Evolutionary conservation across 306 rosid species (phyloP).

Genomic region (Sicyos edulis): DNA sequence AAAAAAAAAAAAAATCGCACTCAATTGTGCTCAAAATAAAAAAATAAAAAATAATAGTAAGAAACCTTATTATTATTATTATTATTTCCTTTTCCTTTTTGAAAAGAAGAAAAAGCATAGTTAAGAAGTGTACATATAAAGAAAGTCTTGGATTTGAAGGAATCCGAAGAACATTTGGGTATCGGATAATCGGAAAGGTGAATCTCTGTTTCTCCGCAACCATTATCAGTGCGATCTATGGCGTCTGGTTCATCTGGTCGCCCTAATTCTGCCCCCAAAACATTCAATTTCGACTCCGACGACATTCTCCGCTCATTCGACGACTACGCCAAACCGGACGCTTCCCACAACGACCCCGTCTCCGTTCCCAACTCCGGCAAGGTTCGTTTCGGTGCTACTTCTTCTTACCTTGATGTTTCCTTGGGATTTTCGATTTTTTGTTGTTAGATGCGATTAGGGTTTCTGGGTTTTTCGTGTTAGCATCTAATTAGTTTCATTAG

Average conservation of each 20-base stretch:
- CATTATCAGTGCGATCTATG: conserved; percentile 36
- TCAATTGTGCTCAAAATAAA: too few species aligned
- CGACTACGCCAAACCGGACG: conserved; percentile 42
- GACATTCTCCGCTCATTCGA: conserved; percentile 66
- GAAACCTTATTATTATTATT: too few species aligned
- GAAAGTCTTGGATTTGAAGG: conserved; percentile 25
- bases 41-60: too few species aligned
- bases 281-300: conserved; percentile 55
- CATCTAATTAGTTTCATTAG: too few species aligned
- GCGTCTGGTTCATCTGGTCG: conserved; percentile 83
- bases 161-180: conserved; percentile 11
- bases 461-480: background rate
- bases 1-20: too few species aligned
- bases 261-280: conserved; percentile 51
- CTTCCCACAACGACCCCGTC: conserved; percentile 44
- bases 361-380: conserved; percentile 40
- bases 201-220: conserved; percentile 23
- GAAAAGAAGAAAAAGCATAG: too few species aligned
- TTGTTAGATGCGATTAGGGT: background rate
- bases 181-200: background rate
- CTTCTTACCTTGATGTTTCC: background rate
- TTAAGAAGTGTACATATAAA: background rate
- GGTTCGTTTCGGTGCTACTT: conserved; percentile 31
- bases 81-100: too few species aligned
- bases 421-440: background rate